These are phyloP conservation scores for Leccinellum rugosiceps DNA, from an alignment of 768 basidiomycete genomes.

Conservation along the genomic window DNA sequence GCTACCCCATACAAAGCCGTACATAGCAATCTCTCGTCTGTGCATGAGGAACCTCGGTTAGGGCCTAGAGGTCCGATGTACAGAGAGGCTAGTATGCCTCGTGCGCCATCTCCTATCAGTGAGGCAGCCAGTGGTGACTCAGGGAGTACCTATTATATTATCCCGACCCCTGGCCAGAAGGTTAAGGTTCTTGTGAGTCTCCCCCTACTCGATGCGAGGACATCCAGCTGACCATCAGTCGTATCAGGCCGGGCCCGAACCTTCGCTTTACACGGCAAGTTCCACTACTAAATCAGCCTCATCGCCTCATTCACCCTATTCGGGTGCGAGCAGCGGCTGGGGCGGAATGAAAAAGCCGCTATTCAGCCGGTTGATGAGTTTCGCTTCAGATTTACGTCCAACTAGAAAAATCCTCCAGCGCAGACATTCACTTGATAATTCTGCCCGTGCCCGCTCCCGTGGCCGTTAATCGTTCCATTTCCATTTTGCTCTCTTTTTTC, in stretches of 20 bases:
- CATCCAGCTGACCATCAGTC: constrained; percentile 29
- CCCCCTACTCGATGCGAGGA: constrained; percentile 8
- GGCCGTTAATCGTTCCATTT: constrained; percentile 13
- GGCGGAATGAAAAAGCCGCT: constrained; percentile 51
- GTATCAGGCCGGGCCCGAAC: constrained; percentile 40
- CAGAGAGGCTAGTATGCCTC: constrained; percentile 25
- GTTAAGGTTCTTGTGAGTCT: constrained; percentile 68
- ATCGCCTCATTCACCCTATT: constrained; percentile 41
- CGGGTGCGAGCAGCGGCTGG: constrained; percentile 23
- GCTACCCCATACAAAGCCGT: constrained; percentile 41
- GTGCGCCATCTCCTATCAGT: constrained; percentile 38
- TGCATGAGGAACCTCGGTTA: constrained; percentile 38
- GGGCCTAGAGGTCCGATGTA: constrained; percentile 28
- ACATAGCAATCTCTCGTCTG: constrained; percentile 34
- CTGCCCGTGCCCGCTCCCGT: constrained; percentile 21
- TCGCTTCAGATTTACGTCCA: constrained; percentile 45
- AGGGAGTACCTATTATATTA: constrained; percentile 72
- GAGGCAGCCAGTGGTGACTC: constrained; percentile 50
- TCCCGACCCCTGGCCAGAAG: constrained; percentile 70
- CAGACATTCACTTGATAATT: constrained; percentile 47
- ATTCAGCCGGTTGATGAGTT: constrained; percentile 57
- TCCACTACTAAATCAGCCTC: constrained; percentile 56
- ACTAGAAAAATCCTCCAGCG: constrained; percentile 42
- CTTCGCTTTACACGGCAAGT: constrained; percentile 56
- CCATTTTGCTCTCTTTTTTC: neutral